phyloP scores from a whole-genome alignment of 495 filamentous ascomycete genomes.

The Parathielavia appendiculata region DNA sequence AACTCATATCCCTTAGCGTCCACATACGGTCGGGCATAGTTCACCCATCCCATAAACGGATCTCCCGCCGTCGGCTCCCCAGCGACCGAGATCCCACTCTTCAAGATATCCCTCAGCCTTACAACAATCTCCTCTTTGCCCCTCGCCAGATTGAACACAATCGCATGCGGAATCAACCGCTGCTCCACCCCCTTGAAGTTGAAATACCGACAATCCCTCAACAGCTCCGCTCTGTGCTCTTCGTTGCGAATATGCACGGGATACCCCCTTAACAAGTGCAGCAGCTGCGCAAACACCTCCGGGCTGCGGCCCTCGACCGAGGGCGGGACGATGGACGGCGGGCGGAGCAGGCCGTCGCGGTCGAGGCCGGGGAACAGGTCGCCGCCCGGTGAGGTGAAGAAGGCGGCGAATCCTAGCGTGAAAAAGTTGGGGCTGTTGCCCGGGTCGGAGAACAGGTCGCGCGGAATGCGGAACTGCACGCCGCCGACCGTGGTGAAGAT shows the following conservation, averaged over 20 bases:
- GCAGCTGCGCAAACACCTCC: conserved; percentile 71
- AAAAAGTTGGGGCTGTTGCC: conserved; percentile 96
- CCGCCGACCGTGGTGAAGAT: conserved; percentile 88
- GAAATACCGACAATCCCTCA: conserved; percentile 88
- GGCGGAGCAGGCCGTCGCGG: conserved; percentile 74
- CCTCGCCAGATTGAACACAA: conserved; percentile 67
- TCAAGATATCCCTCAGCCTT: conserved; percentile 76
- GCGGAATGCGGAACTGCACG: conserved; percentile 79
- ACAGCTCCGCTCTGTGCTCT: conserved; percentile 69
- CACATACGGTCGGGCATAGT: conserved; percentile 76
- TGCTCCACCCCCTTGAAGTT: conserved; percentile 90
- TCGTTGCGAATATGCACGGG: conserved; percentile 71
- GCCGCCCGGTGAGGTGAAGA: conserved; percentile 68
- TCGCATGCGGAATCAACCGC: conserved; percentile 70
- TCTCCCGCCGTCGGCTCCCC: conserved; percentile 40
- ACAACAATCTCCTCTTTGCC: conserved; percentile 71
- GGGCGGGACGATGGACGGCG: conserved; percentile 79
- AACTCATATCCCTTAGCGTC: conserved; percentile 69
- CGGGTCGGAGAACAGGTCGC: conserved; percentile 71
- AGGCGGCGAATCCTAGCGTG: conserved; percentile 82
- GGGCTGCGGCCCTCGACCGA: conserved; percentile 73
- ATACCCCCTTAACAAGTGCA: conserved; percentile 88
- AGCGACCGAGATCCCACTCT: conserved; percentile 68
- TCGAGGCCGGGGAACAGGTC: conserved; percentile 86
- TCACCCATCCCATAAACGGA: conserved; percentile 55